phyloP scores from a whole-genome alignment of 768 basidiomycete species.

The Russula foetens region DNA sequence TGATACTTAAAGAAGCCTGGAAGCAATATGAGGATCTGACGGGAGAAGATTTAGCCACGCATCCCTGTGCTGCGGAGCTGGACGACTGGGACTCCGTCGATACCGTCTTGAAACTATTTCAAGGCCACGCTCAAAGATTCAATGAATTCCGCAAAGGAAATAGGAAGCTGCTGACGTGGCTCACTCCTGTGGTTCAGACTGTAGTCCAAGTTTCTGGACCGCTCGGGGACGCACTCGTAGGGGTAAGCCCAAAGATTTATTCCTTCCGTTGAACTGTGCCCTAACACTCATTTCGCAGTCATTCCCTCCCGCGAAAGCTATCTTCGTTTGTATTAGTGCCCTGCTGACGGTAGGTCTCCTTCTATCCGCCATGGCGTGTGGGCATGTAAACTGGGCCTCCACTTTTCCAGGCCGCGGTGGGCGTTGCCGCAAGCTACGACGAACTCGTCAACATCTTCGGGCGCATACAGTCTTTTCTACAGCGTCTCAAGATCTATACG shows the following conservation, averaged over 20 bases:
- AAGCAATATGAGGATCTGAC: background rate
- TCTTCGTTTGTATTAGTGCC: background rate
- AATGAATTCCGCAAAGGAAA: background rate
- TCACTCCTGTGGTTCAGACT: background rate
- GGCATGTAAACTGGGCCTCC: background rate
- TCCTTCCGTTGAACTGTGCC: background rate
- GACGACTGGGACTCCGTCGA: background rate
- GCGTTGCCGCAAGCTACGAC: background rate
- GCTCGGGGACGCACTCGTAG: background rate
- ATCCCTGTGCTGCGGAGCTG: background rate
- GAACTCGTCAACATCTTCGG: background rate
- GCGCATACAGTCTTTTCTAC: background rate
- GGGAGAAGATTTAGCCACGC: background rate
- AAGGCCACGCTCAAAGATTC: background rate
- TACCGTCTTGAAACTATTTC: background rate
- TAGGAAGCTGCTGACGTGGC: background rate
- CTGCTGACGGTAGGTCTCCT: background rate
- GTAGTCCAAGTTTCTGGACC: background rate
- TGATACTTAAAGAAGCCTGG: background rate
- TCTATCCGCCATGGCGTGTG: too few relatives aligned
- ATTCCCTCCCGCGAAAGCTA: background rate
- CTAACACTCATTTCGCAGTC: background rate
- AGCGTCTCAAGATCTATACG: background rate
- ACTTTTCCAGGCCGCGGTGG: background rate
- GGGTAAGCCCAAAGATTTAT: background rate